phyloP scores from a whole-genome alignment of 495 filamentous ascomycete genomes.

The Penicillium turbatum region DNA sequence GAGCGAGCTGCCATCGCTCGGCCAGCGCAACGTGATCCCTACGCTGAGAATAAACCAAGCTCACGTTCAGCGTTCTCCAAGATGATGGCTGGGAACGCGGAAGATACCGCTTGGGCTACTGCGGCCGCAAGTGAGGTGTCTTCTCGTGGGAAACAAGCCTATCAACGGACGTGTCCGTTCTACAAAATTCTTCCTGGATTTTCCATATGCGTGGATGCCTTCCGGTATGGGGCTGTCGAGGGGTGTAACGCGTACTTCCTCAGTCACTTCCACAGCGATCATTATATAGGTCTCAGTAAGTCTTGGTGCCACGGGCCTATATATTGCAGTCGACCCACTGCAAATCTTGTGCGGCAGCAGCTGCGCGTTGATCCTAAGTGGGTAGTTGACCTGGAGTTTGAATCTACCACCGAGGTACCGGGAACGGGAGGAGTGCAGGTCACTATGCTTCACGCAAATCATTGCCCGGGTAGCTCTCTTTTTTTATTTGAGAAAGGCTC shows the following conservation, averaged over 20 bases:
- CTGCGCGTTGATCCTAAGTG: conserved; percentile 82
- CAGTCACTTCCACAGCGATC: conserved; percentile 96
- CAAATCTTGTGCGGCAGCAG: conserved; percentile 80
- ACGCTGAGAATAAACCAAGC: conserved; percentile 43
- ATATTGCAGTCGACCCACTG: conserved; percentile 91
- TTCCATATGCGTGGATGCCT: conserved; percentile 91
- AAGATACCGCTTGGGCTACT: conserved; percentile 83
- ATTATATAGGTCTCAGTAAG: conserved; percentile 86
- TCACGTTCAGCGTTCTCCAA: conserved; percentile 75
- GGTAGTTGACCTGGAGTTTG: conserved; percentile 82
- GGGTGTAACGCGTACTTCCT: conserved; percentile 94
- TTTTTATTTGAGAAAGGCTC: conserved; percentile 84
- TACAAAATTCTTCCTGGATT: conserved; percentile 96
- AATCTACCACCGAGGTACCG: conserved; percentile 73
- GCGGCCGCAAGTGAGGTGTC: conserved; percentile 76
- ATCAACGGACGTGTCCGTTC: conserved; percentile 89
- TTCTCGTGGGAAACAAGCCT: conserved; percentile 83
- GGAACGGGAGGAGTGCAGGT: conserved; percentile 75
- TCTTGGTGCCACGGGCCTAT: conserved; percentile 93
- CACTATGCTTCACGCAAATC: conserved; percentile 94
- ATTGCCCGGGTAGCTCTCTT: conserved; percentile 91
- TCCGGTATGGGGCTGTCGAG: conserved; percentile 89
- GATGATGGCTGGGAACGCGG: conserved; percentile 85
- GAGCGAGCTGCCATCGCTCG: conserved; percentile 64
- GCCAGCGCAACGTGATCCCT: conserved; percentile 74